Conservation (phyloP, 768 basidiomycete genomes). For the Russula abietina region DNA sequence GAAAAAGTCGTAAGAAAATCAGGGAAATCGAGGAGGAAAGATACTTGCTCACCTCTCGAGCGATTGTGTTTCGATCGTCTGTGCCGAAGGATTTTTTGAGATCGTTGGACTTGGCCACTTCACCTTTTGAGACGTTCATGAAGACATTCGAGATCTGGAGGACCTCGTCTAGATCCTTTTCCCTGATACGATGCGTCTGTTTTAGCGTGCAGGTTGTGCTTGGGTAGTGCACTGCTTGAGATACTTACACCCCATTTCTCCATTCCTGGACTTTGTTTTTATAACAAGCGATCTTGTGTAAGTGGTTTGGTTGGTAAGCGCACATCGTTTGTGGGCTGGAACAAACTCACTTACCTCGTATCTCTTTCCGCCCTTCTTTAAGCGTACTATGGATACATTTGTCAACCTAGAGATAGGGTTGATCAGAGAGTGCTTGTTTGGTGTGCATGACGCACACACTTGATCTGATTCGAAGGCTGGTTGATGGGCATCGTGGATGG, state of each 20-base stretch:
- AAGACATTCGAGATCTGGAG: slow-evolving; percentile 96
- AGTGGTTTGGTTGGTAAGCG: not conserved
- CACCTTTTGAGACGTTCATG: slow-evolving; percentile 93
- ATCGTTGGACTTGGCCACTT: slow-evolving; percentile 82
- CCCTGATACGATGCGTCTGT: slow-evolving; percentile 41
- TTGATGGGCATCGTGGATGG: slow-evolving; percentile 46
- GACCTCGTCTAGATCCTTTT: slow-evolving; percentile 91
- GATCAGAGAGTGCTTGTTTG: not conserved
- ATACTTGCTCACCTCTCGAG: slow-evolving; percentile 60
- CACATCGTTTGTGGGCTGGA: not conserved
- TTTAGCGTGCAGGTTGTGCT: not conserved
- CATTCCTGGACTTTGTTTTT: slow-evolving; percentile 99
- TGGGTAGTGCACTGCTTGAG: not conserved
- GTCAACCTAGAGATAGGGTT: slow-evolving; percentile 58
- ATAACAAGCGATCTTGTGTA: slow-evolving; percentile 84
- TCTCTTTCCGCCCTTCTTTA: slow-evolving; percentile 96
- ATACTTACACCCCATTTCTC: slow-evolving; percentile 78
- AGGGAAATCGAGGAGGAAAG: too few species aligned
- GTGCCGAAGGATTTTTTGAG: slow-evolving; percentile 90
- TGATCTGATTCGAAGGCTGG: slow-evolving; percentile 78
- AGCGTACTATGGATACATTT: slow-evolving; percentile 91
- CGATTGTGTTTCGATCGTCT: slow-evolving; percentile 59
- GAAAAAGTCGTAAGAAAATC: not conserved
- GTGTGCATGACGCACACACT: slow-evolving; percentile 2
- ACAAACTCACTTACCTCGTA: slow-evolving; percentile 67